Evolutionary conservation across 345 rosid genomes (phyloP), one percentile per base, ranked within the genome.

Genomic region (Murraya paniculata): DNA sequence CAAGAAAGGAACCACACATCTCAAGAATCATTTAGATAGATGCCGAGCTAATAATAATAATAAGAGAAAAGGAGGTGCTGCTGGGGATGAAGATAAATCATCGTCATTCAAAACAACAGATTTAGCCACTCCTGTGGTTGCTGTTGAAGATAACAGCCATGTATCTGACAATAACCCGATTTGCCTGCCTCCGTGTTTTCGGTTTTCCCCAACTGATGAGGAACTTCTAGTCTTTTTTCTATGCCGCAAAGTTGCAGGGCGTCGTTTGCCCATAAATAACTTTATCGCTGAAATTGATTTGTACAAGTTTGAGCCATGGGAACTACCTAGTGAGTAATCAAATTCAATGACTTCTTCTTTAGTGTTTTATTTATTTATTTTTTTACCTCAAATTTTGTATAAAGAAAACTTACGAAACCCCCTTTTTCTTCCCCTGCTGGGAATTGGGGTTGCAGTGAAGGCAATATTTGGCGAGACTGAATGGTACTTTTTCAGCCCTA

Each of bases 301-400:
- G 68, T 96, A 96, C 90, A 94, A 94, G 82, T 91, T 88, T 71
- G 97, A 96, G 64, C 94, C 99, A 0, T 96, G 99, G 99, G 86
- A 72, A 60, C 79, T 94, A 70, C 98, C 99, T 24, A 78, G 99
- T 96, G 85, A 76, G 91, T 74, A 10, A 36, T 13, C 77, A 24
- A 76, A 35, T 62, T 71, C 66, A 35, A 22, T 38, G 25, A 27
- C 13, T 13, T 50, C 16, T 50, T 7, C 19, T 16, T 50, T 41
- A 10, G 48, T 10, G 10, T 28, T 68, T 38, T 2, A 16, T 5
- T 55, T 33, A 33, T 13, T 5, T 9, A 67, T 9, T 7, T n/a
- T n/a, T n/a, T 24, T 14, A 1, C 5, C 7, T 13, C 48, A n/a
- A 28, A 18, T 61, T 45, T 45, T 11, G 18, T 45, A 48, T 13